Conservation (phyloP, 495 filamentous ascomycete genomes). For the Trichodelitschia bisporula region DNA sequence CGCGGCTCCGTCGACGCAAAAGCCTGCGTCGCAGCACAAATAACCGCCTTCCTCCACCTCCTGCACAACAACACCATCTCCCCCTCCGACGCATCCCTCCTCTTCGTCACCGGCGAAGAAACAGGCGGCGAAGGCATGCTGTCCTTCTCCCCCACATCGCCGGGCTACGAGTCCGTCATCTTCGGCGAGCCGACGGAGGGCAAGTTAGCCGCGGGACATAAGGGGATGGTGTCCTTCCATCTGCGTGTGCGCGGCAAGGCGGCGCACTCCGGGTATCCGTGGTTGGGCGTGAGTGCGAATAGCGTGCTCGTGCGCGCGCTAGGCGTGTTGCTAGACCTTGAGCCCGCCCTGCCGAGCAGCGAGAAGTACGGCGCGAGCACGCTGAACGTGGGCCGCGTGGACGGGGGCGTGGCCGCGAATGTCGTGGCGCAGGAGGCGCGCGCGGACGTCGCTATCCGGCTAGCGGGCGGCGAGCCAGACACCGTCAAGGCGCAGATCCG, state of each 20-base stretch:
- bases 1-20: constrained; percentile 84
- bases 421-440: constrained; percentile 53
- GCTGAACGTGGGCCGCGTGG: constrained; percentile 54
- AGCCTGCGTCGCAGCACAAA: constrained; percentile 50
- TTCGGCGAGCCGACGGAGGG: constrained; percentile 84
- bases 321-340: constrained; percentile 30
- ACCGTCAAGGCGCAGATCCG: constrained; percentile 29
- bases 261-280: constrained; percentile 75
- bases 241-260: constrained; percentile 48
- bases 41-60: constrained; percentile 43
- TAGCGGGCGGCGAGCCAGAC: constrained; percentile 44
- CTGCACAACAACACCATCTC: constrained; percentile 17
- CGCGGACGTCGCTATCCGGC: constrained; percentile 41
- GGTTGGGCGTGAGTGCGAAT: constrained; percentile 58
- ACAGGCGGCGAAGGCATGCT: constrained; percentile 65
- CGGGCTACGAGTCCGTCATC: constrained; percentile 40
- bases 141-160: constrained; percentile 19
- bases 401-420: constrained; percentile 69
- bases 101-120: constrained; percentile 86
- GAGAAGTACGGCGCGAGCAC: constrained; percentile 68
- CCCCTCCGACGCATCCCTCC: constrained; percentile 26
- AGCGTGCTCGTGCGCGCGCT: constrained; percentile 47
- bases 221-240: constrained; percentile 44
- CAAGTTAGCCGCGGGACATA: constrained; percentile 72
- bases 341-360: constrained; percentile 37